Percentiles rank a stretch among this genome's conserved stretches.
Conservation (phyloP, 108 stramenopile species). For the Fistulifera pelliculosa region DNA sequence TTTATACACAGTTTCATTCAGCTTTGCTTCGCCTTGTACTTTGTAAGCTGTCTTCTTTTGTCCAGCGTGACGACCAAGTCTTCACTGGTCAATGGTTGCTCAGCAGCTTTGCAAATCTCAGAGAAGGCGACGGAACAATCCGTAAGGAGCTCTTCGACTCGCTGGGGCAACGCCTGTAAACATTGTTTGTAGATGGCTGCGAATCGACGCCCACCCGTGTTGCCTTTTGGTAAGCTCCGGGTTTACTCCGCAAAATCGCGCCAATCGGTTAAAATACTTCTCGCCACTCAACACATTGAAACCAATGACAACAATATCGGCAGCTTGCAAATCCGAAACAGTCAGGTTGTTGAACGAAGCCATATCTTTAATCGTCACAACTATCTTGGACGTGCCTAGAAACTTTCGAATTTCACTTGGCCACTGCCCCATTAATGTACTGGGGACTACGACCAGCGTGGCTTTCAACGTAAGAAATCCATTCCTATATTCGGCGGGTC, state of each 20-base stretch:
- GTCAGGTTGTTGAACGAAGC: slow-evolving; percentile 18
- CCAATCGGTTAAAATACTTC: slow-evolving; percentile 23
- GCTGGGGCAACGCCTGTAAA: slow-evolving; percentile 6
- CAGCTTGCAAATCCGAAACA: slow-evolving; percentile 15
- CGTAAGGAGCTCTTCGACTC: not conserved
- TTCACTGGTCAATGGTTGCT: slow-evolving; percentile 1
- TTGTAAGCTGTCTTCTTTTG: slow-evolving; percentile 19
- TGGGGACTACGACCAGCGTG: slow-evolving; percentile 30
- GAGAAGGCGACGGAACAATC: slow-evolving; percentile 3
- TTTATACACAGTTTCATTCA: not conserved
- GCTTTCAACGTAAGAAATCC: slow-evolving; percentile 17
- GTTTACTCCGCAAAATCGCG: slow-evolving; percentile 18
- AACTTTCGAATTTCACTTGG: slow-evolving; percentile 31
- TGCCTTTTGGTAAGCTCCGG: slow-evolving; percentile 13
- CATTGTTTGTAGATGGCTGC: slow-evolving; percentile 21
- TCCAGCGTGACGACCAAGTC: slow-evolving; percentile 14
- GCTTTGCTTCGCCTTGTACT: not conserved
- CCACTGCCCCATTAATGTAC: slow-evolving; percentile 31
- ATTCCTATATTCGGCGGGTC: slow-evolving; percentile 3
- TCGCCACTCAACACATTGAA: slow-evolving; percentile 19
- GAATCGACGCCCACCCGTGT: slow-evolving; percentile 25
- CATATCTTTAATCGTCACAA: slow-evolving; percentile 15
- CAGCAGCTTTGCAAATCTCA: slow-evolving; percentile 7
- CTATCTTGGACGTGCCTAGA: slow-evolving; percentile 11
- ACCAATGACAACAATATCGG: slow-evolving; percentile 27